Evolutionary conservation across 768 basidiomycete genomes (phyloP), one percentile per base, ranked within the genome.

Genomic region (Suillus lakei): DNA sequence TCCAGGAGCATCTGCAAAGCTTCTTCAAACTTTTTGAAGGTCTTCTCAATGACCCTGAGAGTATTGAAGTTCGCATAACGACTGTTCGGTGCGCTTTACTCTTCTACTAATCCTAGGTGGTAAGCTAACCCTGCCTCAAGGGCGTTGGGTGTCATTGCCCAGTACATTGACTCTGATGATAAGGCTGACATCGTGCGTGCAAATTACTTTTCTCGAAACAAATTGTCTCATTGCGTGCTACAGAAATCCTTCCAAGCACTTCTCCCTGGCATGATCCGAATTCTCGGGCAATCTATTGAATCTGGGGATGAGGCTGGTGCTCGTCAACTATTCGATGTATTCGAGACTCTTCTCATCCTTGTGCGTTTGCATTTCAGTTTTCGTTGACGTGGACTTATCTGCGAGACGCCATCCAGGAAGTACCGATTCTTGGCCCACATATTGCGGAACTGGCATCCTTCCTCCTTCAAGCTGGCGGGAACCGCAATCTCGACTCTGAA

Each of bases 291-390:
- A 77, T 85, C 89, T 44, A 87, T 99, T 8, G 91, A 92, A 69
- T 76, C 85, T 41, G 87, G 85, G 41, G 91, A 98, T 72, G 94
- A 96, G 73, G 83, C 84, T 41, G 88, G 88, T 62, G 93, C 94
- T 54, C 89, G 96, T 68, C 89, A 96, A 72, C 83, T 96, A 30
- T 98, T 98, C 73, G 98, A 99, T 74, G 94, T 98, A 34, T 85
- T 99, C 67, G 98, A 99, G 83, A 96, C 95, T 0, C 88, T 99
- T 55, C 85, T 97, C 55, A 97, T 99, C 73, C 88, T 98, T 65
- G 93, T 93, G 69, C 64, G 89, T 77, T 39, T 62, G 1, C 28
- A 15, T 16, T 32, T 48, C 26, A 18, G 26, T 36, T 36, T 21
- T n/a, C 30, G n/a, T 4, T 13, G 48, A 64, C 26, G 5, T 12